phyloP scores from a whole-genome alignment of 306 rosid species.

The Hippophae tibetana region DNA sequence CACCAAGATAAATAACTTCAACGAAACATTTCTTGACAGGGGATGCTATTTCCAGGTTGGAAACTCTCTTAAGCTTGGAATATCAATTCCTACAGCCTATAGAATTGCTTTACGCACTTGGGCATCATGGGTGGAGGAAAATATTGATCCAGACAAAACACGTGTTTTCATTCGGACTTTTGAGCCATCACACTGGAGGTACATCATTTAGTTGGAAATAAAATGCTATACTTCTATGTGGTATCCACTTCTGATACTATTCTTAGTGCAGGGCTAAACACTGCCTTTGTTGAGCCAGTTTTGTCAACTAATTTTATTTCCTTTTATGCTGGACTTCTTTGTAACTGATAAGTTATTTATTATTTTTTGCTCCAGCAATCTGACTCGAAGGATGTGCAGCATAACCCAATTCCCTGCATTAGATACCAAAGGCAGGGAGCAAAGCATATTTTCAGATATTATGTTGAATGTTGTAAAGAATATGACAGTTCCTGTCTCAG shows the following conservation, averaged over 20 bases:
- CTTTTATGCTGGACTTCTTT: conserved; percentile 11
- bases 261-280: neutral
- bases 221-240: conserved; percentile 1
- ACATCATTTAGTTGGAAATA: conserved; percentile 23
- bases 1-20: conserved; percentile 11
- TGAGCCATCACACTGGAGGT: conserved; percentile 95
- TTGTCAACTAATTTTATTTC: neutral
- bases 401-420: conserved; percentile 41
- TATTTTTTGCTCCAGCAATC: conserved; percentile 40
- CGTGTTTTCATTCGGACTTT: conserved; percentile 64
- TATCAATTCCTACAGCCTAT: conserved; percentile 55
- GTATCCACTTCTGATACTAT: neutral
- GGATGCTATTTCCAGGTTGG: conserved; percentile 74
- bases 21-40: conserved; percentile 36
- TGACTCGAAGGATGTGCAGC: conserved; percentile 37
- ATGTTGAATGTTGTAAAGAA: conserved; percentile 43
- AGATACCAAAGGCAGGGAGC: conserved; percentile 41
- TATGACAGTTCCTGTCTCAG: conserved; percentile 36
- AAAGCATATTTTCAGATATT: conserved; percentile 47
- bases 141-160: conserved; percentile 45
- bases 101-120: conserved; percentile 56
- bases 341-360: conserved; percentile 21
- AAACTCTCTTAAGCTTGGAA: conserved; percentile 48
- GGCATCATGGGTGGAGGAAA: conserved; percentile 68
- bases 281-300: neutral